phyloP scores from a whole-genome alignment of 2,329 filamentous ascomycete species.

The Arachnomyces sp. region DNA sequence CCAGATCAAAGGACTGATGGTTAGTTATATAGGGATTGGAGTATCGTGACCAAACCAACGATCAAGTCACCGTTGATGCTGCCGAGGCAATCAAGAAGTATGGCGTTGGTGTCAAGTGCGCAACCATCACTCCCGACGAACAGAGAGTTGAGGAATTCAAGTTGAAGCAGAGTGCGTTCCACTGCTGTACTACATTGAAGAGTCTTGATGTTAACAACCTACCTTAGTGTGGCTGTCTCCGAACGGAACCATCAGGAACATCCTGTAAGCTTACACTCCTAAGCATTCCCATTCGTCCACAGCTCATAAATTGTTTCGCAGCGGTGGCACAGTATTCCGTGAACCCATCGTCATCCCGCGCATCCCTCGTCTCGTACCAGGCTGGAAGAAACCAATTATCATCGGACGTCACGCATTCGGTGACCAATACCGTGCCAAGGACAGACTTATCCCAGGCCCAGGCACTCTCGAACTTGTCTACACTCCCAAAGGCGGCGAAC shows the following conservation, averaged over 20 bases:
- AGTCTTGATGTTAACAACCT: conserved; percentile 10
- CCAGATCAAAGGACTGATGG: conserved; percentile 8
- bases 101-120: conserved; percentile 97
- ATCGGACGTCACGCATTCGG: conserved; percentile 98
- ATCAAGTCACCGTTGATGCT: conserved; percentile 90
- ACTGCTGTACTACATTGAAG: not conserved
- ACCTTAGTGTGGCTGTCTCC: conserved; percentile 87
- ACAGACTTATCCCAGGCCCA: conserved; percentile 71
- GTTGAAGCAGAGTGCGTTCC: conserved; percentile 83
- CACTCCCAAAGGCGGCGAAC: conserved; percentile 71
- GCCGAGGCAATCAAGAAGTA: conserved; percentile 99
- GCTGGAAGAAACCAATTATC: conserved; percentile 99
- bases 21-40: conserved; percentile 59
- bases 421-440: conserved; percentile 97
- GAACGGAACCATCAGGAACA: conserved; percentile 75
- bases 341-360: conserved; percentile 95
- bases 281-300: not conserved
- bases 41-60: conserved; percentile 92
- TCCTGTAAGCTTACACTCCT: conserved; percentile 40
- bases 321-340: conserved; percentile 93
- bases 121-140: conserved; percentile 98
- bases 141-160: conserved; percentile 95
- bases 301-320: conserved; percentile 21
- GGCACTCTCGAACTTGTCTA: conserved; percentile 93
- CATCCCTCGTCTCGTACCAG: conserved; percentile 86